phyloP scores from a whole-genome alignment of 2,329 filamentous ascomycete genomes.

The Cladophialophora immunda region DNA sequence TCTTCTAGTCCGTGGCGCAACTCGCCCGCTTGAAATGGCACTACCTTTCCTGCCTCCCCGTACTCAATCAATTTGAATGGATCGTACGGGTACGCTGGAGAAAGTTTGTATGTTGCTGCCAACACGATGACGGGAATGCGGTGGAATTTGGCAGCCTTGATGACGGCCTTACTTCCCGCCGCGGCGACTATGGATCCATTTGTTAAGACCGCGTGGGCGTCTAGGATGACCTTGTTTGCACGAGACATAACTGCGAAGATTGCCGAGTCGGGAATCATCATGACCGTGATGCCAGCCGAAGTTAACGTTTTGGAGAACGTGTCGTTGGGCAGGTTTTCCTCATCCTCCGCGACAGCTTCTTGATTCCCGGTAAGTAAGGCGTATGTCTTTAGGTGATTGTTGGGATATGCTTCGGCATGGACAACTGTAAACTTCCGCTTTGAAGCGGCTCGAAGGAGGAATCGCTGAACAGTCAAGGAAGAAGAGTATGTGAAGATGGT shows the following conservation, averaged over 20 bases:
- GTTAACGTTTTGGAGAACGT: conserved; percentile 80
- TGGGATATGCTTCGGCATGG: conserved; percentile 77
- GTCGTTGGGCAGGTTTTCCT: conserved; percentile 55
- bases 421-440: conserved; percentile 94
- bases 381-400: conserved; percentile 72
- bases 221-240: conserved; percentile 93
- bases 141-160: conserved; percentile 82
- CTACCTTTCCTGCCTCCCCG: conserved; percentile 79
- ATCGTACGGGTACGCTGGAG: conserved; percentile 86
- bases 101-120: conserved; percentile 91
- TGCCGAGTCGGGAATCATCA: conserved; percentile 83
- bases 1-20: conserved; percentile 73
- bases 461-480: conserved; percentile 85
- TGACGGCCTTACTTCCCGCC: conserved; percentile 82
- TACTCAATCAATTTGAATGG: conserved; percentile 85
- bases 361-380: conserved; percentile 66
- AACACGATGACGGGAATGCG: conserved; percentile 87
- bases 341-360: conserved; percentile 47
- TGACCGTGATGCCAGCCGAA: conserved; percentile 79
- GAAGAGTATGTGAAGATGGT: conserved; percentile 90
- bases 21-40: conserved; percentile 79
- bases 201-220: conserved; percentile 84
- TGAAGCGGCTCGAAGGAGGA: conserved; percentile 83
- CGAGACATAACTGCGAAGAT: conserved; percentile 94
- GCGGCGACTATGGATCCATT: conserved; percentile 88